Evolutionary conservation across 129 eudicot genomes (phyloP), one percentile per base, ranked within the genome.

Genomic region (Tanacetum coccineum): DNA sequence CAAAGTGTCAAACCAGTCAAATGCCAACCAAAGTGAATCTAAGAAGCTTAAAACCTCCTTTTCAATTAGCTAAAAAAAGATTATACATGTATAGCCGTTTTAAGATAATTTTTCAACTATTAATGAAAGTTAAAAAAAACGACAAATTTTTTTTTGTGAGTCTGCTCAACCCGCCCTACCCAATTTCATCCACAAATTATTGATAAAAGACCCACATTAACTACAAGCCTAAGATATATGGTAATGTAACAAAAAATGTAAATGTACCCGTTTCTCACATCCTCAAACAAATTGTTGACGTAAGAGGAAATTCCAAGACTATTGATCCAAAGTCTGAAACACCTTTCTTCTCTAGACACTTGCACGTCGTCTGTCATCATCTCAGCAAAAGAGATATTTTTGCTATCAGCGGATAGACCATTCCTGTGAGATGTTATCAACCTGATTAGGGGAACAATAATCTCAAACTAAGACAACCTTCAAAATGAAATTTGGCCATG

Each of bases 311-410:
- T 84, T 67, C 98, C 98, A 46, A 93, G 80, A 80, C 96, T 93
- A 63, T 93, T 93, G 74, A 93, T 93, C 98, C 98, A 93, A 42
- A 93, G 79, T 59, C 98, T 84, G 61, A 84, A 93, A 73, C 98
- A 88, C 62, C 96, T 84, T 78, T 89, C 98, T 45, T 93, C 98
- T 85, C 96, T 88, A 32, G 98, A 93, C 60, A 87, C 81, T 74
- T 81, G 89, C 30, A 79, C 96, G 66, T 93, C 90, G 50, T 93
- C 98, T n/a, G 91, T 76, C 95, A 88, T 93, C 95, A 93, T 88
- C 83, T 93, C 98, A 40, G 98, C 98, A 86, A 93, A 87, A 28
- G 98, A 80, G 18, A 88, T 20, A 72, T 93, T 88, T 71, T 86
- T 84, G 85, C 73, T 84, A 72, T 93, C 98, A n/a, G 95, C 72